Evolutionary conservation across 2,329 filamentous ascomycete species (phyloP), one percentile per base, ranked within the genome.

Genomic region (Dactylonectria estremocensis): DNA sequence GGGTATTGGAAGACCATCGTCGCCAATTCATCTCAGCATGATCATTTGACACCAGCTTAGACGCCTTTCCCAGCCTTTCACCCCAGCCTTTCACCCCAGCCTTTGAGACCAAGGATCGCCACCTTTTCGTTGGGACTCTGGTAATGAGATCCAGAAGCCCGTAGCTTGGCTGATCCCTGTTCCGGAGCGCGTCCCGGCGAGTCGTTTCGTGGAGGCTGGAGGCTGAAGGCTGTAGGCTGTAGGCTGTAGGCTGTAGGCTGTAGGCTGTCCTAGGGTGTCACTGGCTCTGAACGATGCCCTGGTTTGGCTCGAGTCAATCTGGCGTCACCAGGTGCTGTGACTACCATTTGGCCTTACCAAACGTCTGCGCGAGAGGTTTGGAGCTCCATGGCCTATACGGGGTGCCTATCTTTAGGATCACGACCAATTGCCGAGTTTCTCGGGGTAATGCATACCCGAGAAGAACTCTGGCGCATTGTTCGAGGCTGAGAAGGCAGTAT

Each of bases 221-320:
- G 24, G 24, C 24, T 28, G 24, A 7, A 28, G 24, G 24, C 24
- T 28, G 24, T 5, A 28, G 24, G 24, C 24, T 28, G 24, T 28
- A 28, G 24, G 4, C 24, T 56, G 50, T 22, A 28, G 24, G 24
- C 24, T 28, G 24, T 5, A 28, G 24, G 24, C 24, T 28, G 24
- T 28, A 28, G 24, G 4, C 24, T 56, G 50, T 22, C 58, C 60
- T 68, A 59, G 55, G 56, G 45, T 61, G 58, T 53, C 48, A 50
- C 52, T 73, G 66, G 64, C 58, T 66, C 40, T 20, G 28, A 43
- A 58, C 46, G 63, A 65, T 50, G 62, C 57, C 65, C 66, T 67
- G 57, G 65, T 62, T 73, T 71, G 65, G 62, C 69, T 61, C 67
- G 57, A 69, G 40, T 64, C 71, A 69, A 65, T 66, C 64, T 58